Conservation (phyloP, 768 basidiomycete species). For the Suillus alpinus region DNA sequence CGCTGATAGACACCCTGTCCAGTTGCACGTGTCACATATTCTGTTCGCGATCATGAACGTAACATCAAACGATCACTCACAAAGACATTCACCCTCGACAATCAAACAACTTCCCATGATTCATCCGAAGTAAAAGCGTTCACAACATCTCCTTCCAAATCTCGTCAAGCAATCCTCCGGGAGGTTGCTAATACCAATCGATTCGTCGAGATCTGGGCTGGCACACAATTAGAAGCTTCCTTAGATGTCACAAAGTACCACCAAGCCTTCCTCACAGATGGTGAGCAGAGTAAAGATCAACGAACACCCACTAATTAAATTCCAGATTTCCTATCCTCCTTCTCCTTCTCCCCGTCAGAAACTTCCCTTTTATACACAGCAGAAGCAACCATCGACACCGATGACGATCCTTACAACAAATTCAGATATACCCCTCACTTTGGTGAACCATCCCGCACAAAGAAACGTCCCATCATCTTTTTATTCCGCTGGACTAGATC, state of each 20-base stretch:
- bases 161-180: constrained; percentile 45
- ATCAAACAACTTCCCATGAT: constrained; percentile 11
- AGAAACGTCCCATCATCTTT: constrained; percentile 52
- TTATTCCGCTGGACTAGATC: constrained; percentile 43
- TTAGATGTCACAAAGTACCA: constrained; percentile 59
- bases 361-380: constrained; percentile 56
- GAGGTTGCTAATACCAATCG: constrained; percentile 39
- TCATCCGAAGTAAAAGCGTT: constrained; percentile 38
- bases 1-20: not conserved
- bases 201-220: constrained; percentile 60
- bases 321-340: constrained; percentile 39
- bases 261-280: constrained; percentile 61
- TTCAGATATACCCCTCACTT: constrained; percentile 59
- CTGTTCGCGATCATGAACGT: constrained; percentile 47
- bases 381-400: constrained; percentile 40
- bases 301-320: not conserved
- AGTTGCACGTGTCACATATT: constrained; percentile 46
- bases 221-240: constrained; percentile 40
- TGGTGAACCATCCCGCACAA: constrained; percentile 57
- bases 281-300: constrained; percentile 27
- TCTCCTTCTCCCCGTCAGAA: constrained; percentile 55
- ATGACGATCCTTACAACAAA: constrained; percentile 32
- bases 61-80: constrained; percentile 46
- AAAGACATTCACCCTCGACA: constrained; percentile 31
- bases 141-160: constrained; percentile 40